Evolutionary conservation across 1,284 basidiomycete species (phyloP), one percentile per base, ranked within the genome.

Genomic region (Ceratobasidium papillatum): DNA sequence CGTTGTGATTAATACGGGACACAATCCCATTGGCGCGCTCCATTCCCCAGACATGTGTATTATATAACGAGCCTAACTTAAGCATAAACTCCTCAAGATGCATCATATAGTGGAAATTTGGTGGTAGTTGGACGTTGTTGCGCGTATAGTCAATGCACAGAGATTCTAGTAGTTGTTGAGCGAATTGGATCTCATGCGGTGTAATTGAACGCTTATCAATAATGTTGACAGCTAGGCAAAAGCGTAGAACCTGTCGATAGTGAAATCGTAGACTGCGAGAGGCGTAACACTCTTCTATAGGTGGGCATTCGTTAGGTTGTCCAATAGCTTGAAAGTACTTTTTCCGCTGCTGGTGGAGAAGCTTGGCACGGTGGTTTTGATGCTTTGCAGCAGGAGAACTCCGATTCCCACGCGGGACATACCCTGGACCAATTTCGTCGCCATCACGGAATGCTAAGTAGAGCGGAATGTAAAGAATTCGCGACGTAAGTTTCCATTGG

Each of bases 31-130:
- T 68, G 8, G 52, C 36, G 17, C 51, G 49, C 25, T 68, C 65
- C 65, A 68, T 68, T 2, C 51, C 65, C 65, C 65, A 68, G 34
- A 68, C 51, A n/a, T 68, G 65, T 2, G 36, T 68, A 19, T 68
- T 68, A 22, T 68, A 68, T 14, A 43, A 12, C n/a, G 51, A 68
- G 22, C 47, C 65, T 27, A 14, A 34, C 25, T 68, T 56, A 4
- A 68, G 65, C 14, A 68, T 17, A 22, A 38, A 68, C 25, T 68
- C 65, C 36, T 68, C 52, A 27, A 68, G 22, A 22, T 66, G 64
- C 49, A 52, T 52, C 64, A 66, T 38, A 34, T 66, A 66, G 32
- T 66, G 64, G n/a, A 68, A 68, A 12, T 56, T 68, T 22, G 49
- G 65, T 17, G 52, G 14, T 3, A 68, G 14, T 7, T 25, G 51